A percentile compares a stretch with the other conserved stretches of the same genome.
These are phyloP conservation scores for Skeletonema costatum DNA, from an alignment of 108 stramenopile species.

Conservation along the genomic window DNA sequence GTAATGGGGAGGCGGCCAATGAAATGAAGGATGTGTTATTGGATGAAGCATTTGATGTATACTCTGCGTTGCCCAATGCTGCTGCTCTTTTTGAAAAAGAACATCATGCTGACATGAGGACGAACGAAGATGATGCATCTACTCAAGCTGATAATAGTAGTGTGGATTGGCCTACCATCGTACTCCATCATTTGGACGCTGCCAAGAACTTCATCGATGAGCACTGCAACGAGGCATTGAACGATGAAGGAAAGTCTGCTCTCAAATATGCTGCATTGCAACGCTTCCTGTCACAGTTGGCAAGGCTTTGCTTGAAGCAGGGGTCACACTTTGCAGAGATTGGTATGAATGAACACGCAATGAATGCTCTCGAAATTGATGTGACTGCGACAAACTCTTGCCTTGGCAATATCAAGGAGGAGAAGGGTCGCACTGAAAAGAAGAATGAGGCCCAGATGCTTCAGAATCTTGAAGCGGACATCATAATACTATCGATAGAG, in stretches of 20 bases:
- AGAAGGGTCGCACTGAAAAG: conserved; percentile 19
- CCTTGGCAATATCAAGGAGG: conserved; percentile 25
- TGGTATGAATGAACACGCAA: conserved; percentile 20
- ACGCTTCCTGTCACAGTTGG: conserved; percentile 36
- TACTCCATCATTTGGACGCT: conserved; percentile 23
- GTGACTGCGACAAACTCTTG: conserved; percentile 35
- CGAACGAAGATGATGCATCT: not conserved
- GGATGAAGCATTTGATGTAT: conserved; percentile 50
- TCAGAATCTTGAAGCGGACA: conserved; percentile 36
- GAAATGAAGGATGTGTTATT: conserved; percentile 20
- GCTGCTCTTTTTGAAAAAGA: conserved; percentile 31
- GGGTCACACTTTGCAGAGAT: conserved; percentile 40
- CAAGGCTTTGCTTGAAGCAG: conserved; percentile 46
- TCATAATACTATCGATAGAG: conserved; percentile 43
- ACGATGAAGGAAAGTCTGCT: conserved; percentile 5
- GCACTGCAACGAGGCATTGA: conserved; percentile 14
- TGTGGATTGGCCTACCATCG: conserved; percentile 28
- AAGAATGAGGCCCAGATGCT: conserved; percentile 21
- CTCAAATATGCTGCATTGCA: conserved; percentile 34
- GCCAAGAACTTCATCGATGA: conserved; percentile 30
- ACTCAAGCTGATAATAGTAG: not conserved
- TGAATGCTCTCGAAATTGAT: conserved; percentile 31
- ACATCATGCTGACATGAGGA: not conserved
- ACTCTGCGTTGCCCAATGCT: conserved; percentile 30
- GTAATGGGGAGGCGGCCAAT: conserved; percentile 26